Base-by-base conservation (phyloP, 768 basidiomycete genomes). In the Termitomyces sp. region DNA sequence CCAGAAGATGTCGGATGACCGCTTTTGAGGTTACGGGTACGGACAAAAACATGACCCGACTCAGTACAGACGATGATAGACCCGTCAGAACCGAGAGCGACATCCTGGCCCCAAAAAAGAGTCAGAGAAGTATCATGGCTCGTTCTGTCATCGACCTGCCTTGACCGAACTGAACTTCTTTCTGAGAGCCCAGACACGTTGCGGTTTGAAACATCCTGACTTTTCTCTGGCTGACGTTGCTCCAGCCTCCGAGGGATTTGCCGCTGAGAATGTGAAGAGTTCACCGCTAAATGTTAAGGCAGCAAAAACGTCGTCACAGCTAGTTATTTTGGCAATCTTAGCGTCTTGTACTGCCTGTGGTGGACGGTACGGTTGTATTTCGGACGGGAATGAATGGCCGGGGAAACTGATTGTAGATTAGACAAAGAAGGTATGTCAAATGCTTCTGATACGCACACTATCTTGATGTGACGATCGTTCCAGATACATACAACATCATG, bases 21-120 rank as follows among this genome's bases (percentile, higher is more conserved):
- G 60, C 58, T 62, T 58, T 72, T 75, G 6, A 69, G 59, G 57
- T 74, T 83, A 28, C 92, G 82, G 20, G 85, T 79, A 24, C 94
- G 88, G 24, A 95, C 80, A 66, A 89, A 98, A 33, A 96, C 94
- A 64, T 98, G 94, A 0, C 96, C 96, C 4, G 96, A 95, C 60
- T 90, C 85, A 1, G 96, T 98, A 72, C 92, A 97, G 47, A 98
- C 81, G 67, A 97, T 87, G 66, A 97, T 82, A 16, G 88, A 83
- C 4, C 94, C 92, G 61, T 97, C 94, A 1, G 85, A 76, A 20
- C 93, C 92, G 15, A 98, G 77, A 0, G 93, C 94, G 9, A 96
- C 89, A 64, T 98, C 96, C 86, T 89, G 63, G 60, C 34, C 33
- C 20, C 39, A 41, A 18, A 42, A 54, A 56, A 46, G 42, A 41